Base-by-base conservation (phyloP, 495 filamentous ascomycete genomes). In the Hypoxylon fragiforme region DNA sequence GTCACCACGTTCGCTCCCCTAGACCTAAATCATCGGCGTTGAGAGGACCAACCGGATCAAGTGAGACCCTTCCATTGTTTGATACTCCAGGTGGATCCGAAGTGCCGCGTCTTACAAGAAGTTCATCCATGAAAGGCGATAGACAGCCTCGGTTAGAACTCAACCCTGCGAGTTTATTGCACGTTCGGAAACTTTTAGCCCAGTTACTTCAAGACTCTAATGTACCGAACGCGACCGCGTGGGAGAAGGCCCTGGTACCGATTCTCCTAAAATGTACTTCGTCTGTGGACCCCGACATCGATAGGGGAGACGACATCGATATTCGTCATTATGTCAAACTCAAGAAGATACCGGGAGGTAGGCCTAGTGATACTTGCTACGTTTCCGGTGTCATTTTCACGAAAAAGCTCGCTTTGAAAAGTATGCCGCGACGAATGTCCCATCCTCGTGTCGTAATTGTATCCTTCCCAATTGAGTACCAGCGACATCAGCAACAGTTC, bases 241-340 rank as follows among this genome's bases (percentile, higher is more conserved):
- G 95, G 95, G 92, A 97, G 59, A 90, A 84, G 45, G 90, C 95
- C 0, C 77, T 99, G 14, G 80, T 97, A 41, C 95, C 95, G 9
- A 95, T 97, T 43, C 75, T 99, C 1, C 75, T 97, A 13, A 88
- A 91, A 55, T 92, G 91, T 52, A 92, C 92, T 0, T 91, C 96
- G 59, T 94, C 96, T 62, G 91, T 99, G 14, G 89, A 96, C 59
- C 95, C 95, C 3, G 85, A 97, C 69, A 86, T 96, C 16, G 85
- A 91, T 42, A 78, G 78, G 38, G 90, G 90, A 1, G 95, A 99
- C 63, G 89, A 92, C 62, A 96, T 97, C 73, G 92, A 99, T 68
- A 96, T 99, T 54, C 83, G 94, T n/a, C 92, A 97, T 63, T 99
- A 96, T 63, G 87, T 99, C 36, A 99, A 99, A 70, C 73, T 99